These are phyloP conservation scores for Myotisia sp. DNA, from an alignment of 2,329 filamentous ascomycete species.

Conservation along the genomic window DNA sequence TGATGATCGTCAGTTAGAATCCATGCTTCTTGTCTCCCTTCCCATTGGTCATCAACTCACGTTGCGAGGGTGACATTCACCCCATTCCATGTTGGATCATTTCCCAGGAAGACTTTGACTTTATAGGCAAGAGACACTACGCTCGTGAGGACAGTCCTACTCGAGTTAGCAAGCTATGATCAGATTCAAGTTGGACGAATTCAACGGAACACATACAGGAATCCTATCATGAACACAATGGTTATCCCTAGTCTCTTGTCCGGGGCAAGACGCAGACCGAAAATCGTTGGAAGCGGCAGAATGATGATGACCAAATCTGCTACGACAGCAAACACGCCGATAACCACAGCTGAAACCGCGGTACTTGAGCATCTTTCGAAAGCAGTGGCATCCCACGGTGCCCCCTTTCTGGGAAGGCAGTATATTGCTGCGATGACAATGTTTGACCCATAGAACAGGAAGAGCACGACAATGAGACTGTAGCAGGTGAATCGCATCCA, in stretches of 20 bases:
- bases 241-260: neutral
- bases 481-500: slow-evolving; percentile 3
- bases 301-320: neutral
- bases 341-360: neutral
- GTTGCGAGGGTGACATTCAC: slow-evolving; percentile 3
- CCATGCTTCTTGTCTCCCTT: too few species aligned
- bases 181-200: too few species aligned
- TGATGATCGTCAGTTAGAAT: neutral
- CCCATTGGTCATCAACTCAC: neutral
- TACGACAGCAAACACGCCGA: slow-evolving; percentile 2
- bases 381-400: neutral
- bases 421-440: neutral
- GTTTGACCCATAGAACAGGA: neutral
- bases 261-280: neutral
- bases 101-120: neutral
- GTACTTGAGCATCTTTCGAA: neutral
- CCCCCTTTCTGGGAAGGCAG: slow-evolving; percentile 1
- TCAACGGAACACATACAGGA: slow-evolving; percentile 3
- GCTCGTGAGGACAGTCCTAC: slow-evolving; percentile 1
- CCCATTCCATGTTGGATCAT: slow-evolving; percentile 3
- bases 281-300: slow-evolving; percentile 1
- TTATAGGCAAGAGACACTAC: slow-evolving; percentile 1
- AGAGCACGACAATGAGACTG: neutral
- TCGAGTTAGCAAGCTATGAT: too few species aligned
- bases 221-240: neutral